Evolutionary conservation across 1,284 basidiomycete genomes (phyloP), one percentile per base, ranked within the genome.

Genomic region (Flammula alnicola): DNA sequence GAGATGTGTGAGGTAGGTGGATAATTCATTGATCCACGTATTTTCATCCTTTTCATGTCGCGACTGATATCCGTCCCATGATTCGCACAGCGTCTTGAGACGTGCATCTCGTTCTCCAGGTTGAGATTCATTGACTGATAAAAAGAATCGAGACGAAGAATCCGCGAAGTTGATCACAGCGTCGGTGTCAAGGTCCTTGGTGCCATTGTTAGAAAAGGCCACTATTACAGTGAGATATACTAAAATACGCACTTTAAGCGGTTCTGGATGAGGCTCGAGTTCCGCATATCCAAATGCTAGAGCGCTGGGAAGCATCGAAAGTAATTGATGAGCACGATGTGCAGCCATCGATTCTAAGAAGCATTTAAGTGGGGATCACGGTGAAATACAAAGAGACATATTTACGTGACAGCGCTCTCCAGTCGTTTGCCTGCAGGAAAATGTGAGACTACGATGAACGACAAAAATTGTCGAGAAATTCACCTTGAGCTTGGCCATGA

Each of bases 401-500:
- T 16, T 4, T 9, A 32, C 30, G 30, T 4, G 30, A 32, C 16
- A 32, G 16, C 8, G 30, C 30, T 3, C 30, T 11, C 30, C 30
- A 32, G 8, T 32, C 30, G 30, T 32, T 32, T 12, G 30, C 30
- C 30, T 32, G 9, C 3, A 16, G 30, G 3, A 3, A 9, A 3
- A 16, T 11, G 12, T 4, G 4, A 9, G 3, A 32, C 12, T 4
- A 9, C 16, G 9, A 32, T 9, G 30, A 4, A 16, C 16, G 3
- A 9, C 12, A 32, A 11, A 3, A 9, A 32, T 4, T 32, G 30
- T 32, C 5, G 19, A 5, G 20, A 25, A 9, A 36, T 47, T 39
- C 46, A 79, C 83, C 74, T 85, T 85, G 39, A 85, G 57, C 49
- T 85, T 86, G 4, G 83, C 83, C 82, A 85, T 86, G 31, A 86